Percentiles rank a stretch among this genome's conserved stretches.
Conservation (phyloP, 2,329 filamentous ascomycete genomes). For the Claviceps arundinis region DNA sequence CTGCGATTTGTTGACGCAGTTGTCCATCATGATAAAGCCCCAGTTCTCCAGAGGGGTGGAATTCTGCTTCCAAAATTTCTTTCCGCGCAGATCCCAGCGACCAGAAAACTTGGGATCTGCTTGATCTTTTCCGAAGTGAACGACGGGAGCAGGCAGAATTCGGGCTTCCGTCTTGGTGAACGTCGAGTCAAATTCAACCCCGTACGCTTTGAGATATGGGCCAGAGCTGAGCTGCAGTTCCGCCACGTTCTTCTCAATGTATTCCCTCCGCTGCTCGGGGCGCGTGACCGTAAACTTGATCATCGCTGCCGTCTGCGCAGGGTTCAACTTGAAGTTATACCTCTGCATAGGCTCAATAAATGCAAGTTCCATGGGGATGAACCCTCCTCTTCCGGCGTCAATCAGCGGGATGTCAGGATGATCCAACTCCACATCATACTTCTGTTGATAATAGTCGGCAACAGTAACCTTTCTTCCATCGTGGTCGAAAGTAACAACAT, state of each 20-base stretch:
- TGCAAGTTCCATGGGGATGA: constrained; percentile 51
- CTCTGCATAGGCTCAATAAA: constrained; percentile 40
- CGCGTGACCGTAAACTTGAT: constrained; percentile 84
- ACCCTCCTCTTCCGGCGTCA: constrained; percentile 37
- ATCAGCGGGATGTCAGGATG: constrained; percentile 41
- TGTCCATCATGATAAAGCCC: constrained; percentile 57
- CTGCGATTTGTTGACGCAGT: constrained; percentile 30
- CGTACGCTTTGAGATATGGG: constrained; percentile 57
- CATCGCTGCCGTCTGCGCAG: constrained; percentile 64
- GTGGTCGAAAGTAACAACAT: constrained; percentile 41
- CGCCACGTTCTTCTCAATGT: constrained; percentile 42
- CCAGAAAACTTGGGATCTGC: constrained; percentile 53
- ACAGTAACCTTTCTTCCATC: constrained; percentile 34
- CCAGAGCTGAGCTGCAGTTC: constrained; percentile 60
- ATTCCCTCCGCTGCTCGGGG: constrained; percentile 51
- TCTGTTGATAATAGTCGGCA: constrained; percentile 40
- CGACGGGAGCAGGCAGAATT: constrained; percentile 55
- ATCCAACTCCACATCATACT: constrained; percentile 38
- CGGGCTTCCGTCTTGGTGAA: constrained; percentile 59
- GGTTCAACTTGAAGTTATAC: constrained; percentile 49
- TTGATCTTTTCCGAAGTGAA: constrained; percentile 49
- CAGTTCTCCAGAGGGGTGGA: constrained; percentile 50
- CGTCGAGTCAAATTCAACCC: constrained; percentile 50
- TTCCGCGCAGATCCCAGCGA: constrained; percentile 77
- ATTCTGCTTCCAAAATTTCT: constrained; percentile 59